Base-by-base conservation (phyloP, 192 early-diverging fungal genomes). In the Dissophora globulifera region DNA sequence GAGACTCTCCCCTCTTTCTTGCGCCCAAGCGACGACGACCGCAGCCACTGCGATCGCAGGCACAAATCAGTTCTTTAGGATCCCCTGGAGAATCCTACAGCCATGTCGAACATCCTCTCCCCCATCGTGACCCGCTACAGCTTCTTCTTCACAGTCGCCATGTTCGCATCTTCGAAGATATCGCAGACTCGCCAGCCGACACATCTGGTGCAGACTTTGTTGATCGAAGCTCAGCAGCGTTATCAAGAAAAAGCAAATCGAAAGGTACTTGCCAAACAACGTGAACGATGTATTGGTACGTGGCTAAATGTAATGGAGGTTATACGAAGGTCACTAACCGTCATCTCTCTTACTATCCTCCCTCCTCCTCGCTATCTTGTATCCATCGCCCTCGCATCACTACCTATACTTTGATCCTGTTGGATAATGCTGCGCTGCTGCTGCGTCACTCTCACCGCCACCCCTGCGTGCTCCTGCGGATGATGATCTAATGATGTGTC, bases 71-170 rank as follows among this genome's bases (percentile, higher is more conserved):
- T 25, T 35, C 32, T 15, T 1, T 49, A 38, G 35, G 7, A 13
- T 38, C 35, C 27, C 11, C 30, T 38, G 17, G 43, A 50, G 11
- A 13, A 50, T 8, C 26, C 8, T 11, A 17, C 57, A 30, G 25
- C 1, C 35, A 75, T 75, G 71, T 64, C 71, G 31, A 75, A 75
- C 42, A 26, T 75, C 19, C 50, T 75, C 3, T 51, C 51, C 1
- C 71, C 71, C 32, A 66, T 76, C 35, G 62, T 75, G 71, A 56
- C 57, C 16, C 40, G 62, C 38, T 75, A 75, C 33, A 50, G 56
- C 50, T 40, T 75, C 49, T 75, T 75, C 56, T 75, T 75, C 50
- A 75, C 71, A 5, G 49, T 75, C 16, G 20, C 71, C 49, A 65
- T 75, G 62, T 75, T 59, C 42, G 47, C 38, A 9, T 65, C 62